Evolutionary conservation across 164 flowering plant genomes (phyloP).

Genomic region (Macadamia integrifolia): DNA sequence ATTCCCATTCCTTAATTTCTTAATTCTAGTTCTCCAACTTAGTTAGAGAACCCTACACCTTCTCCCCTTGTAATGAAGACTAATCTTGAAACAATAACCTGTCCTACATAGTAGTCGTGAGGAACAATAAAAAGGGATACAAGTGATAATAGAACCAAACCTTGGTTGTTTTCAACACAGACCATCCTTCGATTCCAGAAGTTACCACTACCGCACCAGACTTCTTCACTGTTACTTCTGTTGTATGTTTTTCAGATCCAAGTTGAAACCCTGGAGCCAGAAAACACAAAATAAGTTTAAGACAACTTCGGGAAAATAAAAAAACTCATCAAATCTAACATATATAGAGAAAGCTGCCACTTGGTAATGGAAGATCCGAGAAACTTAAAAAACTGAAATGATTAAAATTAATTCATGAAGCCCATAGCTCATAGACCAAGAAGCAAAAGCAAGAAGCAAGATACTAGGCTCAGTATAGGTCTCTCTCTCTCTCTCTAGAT

Average conservation of each 20-base stretch:
- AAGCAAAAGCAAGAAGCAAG: too few species aligned
- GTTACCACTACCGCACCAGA: slow-evolving; percentile 57
- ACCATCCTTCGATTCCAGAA: slow-evolving; percentile 81
- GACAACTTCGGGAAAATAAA: not conserved
- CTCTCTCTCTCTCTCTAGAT: too few species aligned
- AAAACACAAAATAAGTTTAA: not conserved
- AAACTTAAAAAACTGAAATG: not conserved
- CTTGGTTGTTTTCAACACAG: slow-evolving; percentile 89
- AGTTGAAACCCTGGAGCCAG: slow-evolving; percentile 71
- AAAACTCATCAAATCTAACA: not conserved
- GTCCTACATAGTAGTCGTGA: too few species aligned
- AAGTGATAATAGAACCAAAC: slow-evolving; percentile 22
- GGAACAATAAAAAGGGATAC: slow-evolving; percentile 12
- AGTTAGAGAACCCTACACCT: too few species aligned
- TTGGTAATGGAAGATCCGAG: not conserved
- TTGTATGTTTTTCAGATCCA: slow-evolving; percentile 85
- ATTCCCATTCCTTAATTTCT: too few species aligned
- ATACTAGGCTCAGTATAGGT: too few species aligned
- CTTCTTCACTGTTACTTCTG: slow-evolving; percentile 65
- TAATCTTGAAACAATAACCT: too few species aligned
- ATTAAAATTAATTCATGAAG: not conserved
- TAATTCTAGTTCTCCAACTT: too few species aligned
- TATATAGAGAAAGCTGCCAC: not conserved
- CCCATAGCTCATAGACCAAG: too few species aligned
- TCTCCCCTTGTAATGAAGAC: too few species aligned